phyloP scores from a whole-genome alignment of 768 basidiomycete genomes.

The Tylopilus felleus region DNA sequence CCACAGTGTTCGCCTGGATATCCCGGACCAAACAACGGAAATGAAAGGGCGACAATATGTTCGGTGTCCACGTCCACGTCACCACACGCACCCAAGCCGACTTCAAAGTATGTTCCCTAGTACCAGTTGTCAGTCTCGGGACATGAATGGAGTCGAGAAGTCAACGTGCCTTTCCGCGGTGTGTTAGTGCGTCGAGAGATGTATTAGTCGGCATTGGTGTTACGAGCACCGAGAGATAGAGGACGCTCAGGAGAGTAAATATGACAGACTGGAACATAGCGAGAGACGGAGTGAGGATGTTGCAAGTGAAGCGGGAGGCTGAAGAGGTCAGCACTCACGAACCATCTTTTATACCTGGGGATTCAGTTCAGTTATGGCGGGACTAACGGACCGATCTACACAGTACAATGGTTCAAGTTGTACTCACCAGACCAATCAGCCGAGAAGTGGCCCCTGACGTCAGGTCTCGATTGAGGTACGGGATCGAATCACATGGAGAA shows the following conservation, averaged over 20 bases:
- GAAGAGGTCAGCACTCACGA: background rate
- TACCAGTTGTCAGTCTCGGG: conserved; percentile 2
- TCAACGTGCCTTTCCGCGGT: conserved; percentile 50
- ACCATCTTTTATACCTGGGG: no score
- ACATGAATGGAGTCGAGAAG: background rate
- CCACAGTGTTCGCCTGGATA: conserved; percentile 50
- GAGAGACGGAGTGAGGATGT: background rate
- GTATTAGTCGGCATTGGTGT: conserved; percentile 26
- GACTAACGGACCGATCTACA: no score
- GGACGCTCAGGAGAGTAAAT: conserved; percentile 39
- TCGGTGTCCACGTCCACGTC: conserved; percentile 43
- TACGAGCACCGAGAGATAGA: conserved; percentile 40
- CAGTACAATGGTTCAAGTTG: no score
- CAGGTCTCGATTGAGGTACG: no score
- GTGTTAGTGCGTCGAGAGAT: conserved; percentile 45
- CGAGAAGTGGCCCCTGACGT: no score
- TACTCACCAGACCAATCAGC: no score
- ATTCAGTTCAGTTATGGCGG: no score
- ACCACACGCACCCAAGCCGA: conserved; percentile 63
- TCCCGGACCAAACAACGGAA: conserved; percentile 41
- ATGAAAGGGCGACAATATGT: conserved; percentile 58
- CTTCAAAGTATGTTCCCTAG: conserved; percentile 64
- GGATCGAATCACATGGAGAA: no score
- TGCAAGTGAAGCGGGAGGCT: background rate
- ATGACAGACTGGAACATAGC: conserved; percentile 20